Evolutionary conservation across 2,329 filamentous ascomycete species (phyloP).

Genomic region (Ceratocystis albifundus): DNA sequence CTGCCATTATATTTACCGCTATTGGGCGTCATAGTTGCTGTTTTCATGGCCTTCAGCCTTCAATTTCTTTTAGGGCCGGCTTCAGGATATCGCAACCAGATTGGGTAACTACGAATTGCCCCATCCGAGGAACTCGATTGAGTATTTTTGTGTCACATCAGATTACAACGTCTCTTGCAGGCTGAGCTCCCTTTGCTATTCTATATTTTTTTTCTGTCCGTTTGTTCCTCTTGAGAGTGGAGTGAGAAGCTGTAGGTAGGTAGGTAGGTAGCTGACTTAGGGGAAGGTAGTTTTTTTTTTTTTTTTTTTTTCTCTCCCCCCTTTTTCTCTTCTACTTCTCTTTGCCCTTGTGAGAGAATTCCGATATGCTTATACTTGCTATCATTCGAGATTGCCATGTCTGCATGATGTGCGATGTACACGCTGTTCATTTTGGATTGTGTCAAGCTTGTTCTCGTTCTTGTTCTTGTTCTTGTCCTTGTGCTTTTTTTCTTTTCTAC

Average conservation of each 20-base stretch:
- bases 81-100: background rate
- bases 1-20: background rate
- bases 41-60: background rate
- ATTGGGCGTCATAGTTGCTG: background rate
- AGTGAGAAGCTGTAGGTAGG: no score
- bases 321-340: background rate
- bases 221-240: background rate
- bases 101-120: constrained; percentile 7
- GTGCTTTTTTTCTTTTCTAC: background rate
- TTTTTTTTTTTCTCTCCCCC: background rate
- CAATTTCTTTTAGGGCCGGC: background rate
- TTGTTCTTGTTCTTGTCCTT: no score
- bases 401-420: background rate
- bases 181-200: background rate
- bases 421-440: background rate
- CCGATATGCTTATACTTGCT: background rate
- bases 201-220: background rate
- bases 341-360: background rate
- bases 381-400: background rate
- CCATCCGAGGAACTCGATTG: constrained; percentile 4
- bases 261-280: no score
- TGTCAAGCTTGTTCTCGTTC: background rate
- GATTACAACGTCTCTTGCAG: background rate
- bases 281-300: background rate
- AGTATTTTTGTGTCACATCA: constrained; percentile 11